Evolutionary conservation across 805 yeast genomes (phyloP), one percentile per base, ranked within the genome.

Genomic region (Candida insectorum): DNA sequence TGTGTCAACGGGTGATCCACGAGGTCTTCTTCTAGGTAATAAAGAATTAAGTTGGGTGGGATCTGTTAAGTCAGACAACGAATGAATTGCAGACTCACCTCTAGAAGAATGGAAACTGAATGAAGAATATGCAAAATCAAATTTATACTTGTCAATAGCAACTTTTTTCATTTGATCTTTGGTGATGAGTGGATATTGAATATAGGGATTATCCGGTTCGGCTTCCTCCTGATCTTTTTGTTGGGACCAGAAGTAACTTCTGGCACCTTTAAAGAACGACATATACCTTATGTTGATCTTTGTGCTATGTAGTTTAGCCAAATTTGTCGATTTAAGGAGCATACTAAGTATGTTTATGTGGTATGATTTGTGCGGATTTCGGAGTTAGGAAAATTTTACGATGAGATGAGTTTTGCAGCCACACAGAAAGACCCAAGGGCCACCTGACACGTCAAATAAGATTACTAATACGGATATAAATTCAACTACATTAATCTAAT

Each of bases 1-100:
- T 0, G 80, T 74, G 42, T 73, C 79, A 10, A 58, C 61, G 0
- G 77, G 76, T 15, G 74, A 69, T 3, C 78, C 77, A 27, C 66
- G 69, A 0, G 77, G 71, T 34, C 78, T 47, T 49, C 79, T 55
- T 40, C 69, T 57, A 3, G 79, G 79, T 16, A 65, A 49, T 27
- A 74, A 56, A 12, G 71, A 43, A 19, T 71, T 65, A 23, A 71
- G 51, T 33, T 60, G 67, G 0, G 76, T 52, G 0, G 73, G 68
- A 34, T 71, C 78, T 15, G 74, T 65, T 38, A 74, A 54, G 40
- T 74, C 80, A 37, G 74, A 62, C 16, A 74, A 48, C 2, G 78
- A 72, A 37, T 62, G 69, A 21, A 74, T 65, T 23, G 60, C 54
- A 0, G 78, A 72, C 18, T 47, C 48, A 2, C 61, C 41, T 8